These are phyloP conservation scores for Paecilomyces fulvus DNA, from an alignment of 2,329 filamentous ascomycete genomes.

Conservation along the genomic window DNA sequence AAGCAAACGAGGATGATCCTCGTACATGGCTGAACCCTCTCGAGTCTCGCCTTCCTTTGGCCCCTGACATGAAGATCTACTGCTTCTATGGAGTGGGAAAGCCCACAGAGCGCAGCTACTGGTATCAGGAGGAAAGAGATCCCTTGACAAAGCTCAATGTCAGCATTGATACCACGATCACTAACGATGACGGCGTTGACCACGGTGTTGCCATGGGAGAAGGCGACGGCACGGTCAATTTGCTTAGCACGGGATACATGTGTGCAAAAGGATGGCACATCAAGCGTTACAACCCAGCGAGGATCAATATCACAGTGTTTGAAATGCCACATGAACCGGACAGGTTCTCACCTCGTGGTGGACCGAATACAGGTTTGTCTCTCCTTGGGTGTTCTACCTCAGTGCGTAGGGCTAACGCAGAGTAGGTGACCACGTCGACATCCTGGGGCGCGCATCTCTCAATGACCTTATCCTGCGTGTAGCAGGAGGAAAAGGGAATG, in stretches of 20 bases:
- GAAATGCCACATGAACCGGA: constrained; percentile 98
- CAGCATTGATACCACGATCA: constrained; percentile 46
- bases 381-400: not conserved
- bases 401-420: not conserved
- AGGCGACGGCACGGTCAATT: constrained; percentile 88
- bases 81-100: constrained; percentile 96
- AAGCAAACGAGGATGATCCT: constrained; percentile 67
- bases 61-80: constrained; percentile 86
- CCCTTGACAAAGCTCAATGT: constrained; percentile 48
- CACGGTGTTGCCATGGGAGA: constrained; percentile 93
- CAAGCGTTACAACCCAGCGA: constrained; percentile 85
- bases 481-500: constrained; percentile 73
- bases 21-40: constrained; percentile 93
- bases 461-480: constrained; percentile 86
- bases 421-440: constrained; percentile 87
- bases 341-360: constrained; percentile 72
- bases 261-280: constrained; percentile 91
- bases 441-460: constrained; percentile 75
- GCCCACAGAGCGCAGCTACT: constrained; percentile 85
- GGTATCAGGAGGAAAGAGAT: constrained; percentile 68
- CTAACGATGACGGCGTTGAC: constrained; percentile 46
- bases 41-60: constrained; percentile 79
- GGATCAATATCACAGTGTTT: constrained; percentile 69
- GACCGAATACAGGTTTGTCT: constrained; percentile 51
- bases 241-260: constrained; percentile 94